A percentile compares a stretch with the other conserved stretches of the same genome.
These are phyloP conservation scores for Babesia sp. DNA, from an alignment of 169 alveolate genomes.

Conservation along the genomic window DNA sequence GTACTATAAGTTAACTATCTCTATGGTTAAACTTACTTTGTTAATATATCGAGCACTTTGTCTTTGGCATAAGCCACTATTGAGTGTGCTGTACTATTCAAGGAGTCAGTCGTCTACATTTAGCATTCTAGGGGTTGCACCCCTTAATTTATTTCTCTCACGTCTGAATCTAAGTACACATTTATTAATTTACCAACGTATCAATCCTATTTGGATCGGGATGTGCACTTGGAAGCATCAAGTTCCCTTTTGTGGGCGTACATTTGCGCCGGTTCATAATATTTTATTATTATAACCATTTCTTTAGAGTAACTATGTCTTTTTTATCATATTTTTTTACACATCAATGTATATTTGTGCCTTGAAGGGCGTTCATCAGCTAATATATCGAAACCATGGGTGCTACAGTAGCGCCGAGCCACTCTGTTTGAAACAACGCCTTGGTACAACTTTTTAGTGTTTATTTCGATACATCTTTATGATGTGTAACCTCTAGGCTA, in stretches of 20 bases:
- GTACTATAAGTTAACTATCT: too few species aligned
- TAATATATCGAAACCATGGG: too few species aligned
- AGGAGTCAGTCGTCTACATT: neutral
- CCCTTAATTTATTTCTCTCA: neutral
- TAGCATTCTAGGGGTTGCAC: neutral
- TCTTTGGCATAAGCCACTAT: neutral
- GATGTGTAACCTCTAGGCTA: too few species aligned
- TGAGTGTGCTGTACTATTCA: neutral
- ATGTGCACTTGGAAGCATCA: constrained; percentile 29
- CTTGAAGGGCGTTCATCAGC: neutral
- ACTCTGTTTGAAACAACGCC: too few species aligned
- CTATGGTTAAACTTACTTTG: too few species aligned
- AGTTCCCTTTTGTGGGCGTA: constrained; percentile 8
- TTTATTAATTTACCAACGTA: neutral
- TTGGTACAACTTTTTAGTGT: neutral
- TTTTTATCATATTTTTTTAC: neutral
- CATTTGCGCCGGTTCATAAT: neutral
- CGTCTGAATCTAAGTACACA: neutral
- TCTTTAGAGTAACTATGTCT: neutral
- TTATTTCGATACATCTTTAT: neutral
- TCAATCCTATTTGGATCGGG: constrained; percentile 3
- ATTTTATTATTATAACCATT: neutral
- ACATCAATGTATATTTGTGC: neutral
- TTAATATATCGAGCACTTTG: neutral
- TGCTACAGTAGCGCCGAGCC: too few species aligned